A percentile compares a stretch with the other conserved stretches of the same genome.
Evolutionary conservation across 1,284 basidiomycete species (phyloP).

Genomic region (Chalciporus sp.): DNA sequence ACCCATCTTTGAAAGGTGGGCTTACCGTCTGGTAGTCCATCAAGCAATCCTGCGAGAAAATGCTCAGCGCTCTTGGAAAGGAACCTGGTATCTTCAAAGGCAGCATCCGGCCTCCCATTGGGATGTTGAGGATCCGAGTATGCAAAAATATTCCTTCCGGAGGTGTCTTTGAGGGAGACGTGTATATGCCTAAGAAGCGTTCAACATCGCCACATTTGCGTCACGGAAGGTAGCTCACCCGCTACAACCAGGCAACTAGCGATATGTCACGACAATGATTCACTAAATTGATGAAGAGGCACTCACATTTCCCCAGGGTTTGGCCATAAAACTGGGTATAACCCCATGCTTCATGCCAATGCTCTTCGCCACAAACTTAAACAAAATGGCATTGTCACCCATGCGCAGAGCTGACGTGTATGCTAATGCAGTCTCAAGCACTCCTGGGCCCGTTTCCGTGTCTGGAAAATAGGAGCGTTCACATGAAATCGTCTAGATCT

Average conservation of each 20-base stretch:
- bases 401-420: constrained; percentile 85
- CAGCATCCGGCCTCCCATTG: constrained; percentile 67
- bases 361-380: constrained; percentile 93
- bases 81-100: constrained; percentile 80
- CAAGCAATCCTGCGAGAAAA: constrained; percentile 90
- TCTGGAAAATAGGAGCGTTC: constrained; percentile 49
- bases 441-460: constrained; percentile 94
- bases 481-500: background rate
- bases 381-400: constrained; percentile 93
- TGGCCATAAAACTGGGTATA: constrained; percentile 97
- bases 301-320: constrained; percentile 88
- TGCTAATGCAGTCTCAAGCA: constrained; percentile 92
- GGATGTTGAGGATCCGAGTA: constrained; percentile 45
- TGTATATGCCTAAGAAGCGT: constrained; percentile 77
- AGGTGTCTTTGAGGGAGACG: constrained; percentile 76
- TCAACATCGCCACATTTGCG: background rate
- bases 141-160: constrained; percentile 83
- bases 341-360: constrained; percentile 88
- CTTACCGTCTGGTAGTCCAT: constrained; percentile 86
- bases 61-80: constrained; percentile 86
- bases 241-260: constrained; percentile 86
- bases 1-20: background rate
- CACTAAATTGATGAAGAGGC: background rate
- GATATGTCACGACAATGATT: constrained; percentile 3
- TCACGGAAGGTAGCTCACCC: constrained; percentile 54